Evolutionary conservation across 805 yeast species (phyloP), one percentile per base, ranked within the genome.

Genomic region (Hanseniaspora pseudoguilliermondii): DNA sequence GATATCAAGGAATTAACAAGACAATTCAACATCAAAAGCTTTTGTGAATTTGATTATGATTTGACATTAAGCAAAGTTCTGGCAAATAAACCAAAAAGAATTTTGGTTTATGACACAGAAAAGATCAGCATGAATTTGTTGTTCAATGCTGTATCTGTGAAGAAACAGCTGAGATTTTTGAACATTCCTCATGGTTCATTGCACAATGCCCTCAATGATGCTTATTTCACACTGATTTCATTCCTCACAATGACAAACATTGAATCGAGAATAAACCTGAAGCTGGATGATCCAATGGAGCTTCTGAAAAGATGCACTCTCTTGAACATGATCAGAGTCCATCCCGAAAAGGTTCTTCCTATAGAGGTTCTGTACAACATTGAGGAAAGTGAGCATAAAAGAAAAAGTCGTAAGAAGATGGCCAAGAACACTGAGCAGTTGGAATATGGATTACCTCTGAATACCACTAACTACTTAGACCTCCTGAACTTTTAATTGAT

Each of bases 171-270:
- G 18, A 65, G 76, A 42, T 63, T 72, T 49, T 66, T 79, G 50
- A 69, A 70, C 29, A 72, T 83, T 6, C 84, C 86, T 1, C 80
- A 79, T 62, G 75, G 81, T 0, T 74, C 71, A 59, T 67, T 83
- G 48, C 89, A 83, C 64, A 83, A 83, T 63, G 89, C 85, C 1
- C 86, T 82, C 2, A 83, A 83, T 62, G 90, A 83, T 65, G 79
- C 86, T 7, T 79, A 80, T 61, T 81, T 74, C 59, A 83, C 89
- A 0, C 65, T 83, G 48, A 56, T 76, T 34, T 69, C 77, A n/a
- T 73, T 77, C 10, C 59, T 81, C 62, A 72, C 73, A 38, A 62
- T 79, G 57, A 71, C 80, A 51, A 86, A 82, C 63, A 61, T 66
- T n/a, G 63, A 63, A 43, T 63, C 63, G 40, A 57, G 71, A 47